Evolutionary conservation across 108 stramenopile species (phyloP), one percentile per base, ranked within the genome.

Genomic region (Skeletonema marinoi): DNA sequence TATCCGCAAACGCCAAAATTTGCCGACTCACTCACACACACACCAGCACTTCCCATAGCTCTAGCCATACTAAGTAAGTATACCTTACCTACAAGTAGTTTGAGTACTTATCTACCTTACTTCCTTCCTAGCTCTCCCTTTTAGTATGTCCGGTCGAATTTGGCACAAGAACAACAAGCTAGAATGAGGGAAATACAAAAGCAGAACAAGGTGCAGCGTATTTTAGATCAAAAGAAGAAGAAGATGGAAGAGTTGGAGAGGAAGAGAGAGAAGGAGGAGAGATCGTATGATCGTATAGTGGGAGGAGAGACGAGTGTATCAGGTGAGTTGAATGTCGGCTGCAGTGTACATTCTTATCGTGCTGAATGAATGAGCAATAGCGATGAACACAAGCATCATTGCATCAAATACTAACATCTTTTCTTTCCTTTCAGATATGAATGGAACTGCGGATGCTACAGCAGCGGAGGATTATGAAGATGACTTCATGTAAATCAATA

Each of bases 391-490:
- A 41, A 4, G 5, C 39, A 11, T 11, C 5, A 10, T 41, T 41
- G 39, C 39, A 41, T 11, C 39, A 41, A 25, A 32, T 12, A 25
- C 44, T n/a, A 29, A 38, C 14, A 6, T 19, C 59, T 38, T 71
- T 10, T 2, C 44, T 46, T n/a, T 46, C 4, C 44, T 16, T 46
- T 4, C 44, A 75, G 88, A 95, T 11, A 76, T 87, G 33, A 68
- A 90, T 67, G 93, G 87, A 12, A 90, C 91, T 1, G 91, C 75
- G 3, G 93, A 95, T 84, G 46, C 88, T 11, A 88, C 91, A 16
- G 93, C 93, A 38, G 93, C 93, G 62, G 91, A 95, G 82, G 93
- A 91, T 68, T 95, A 88, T 70, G 81, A 82, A 62, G 81, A 82
- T 48, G 81, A 82, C 63, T 82, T 82, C 66, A 75, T 82, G 71